Conservation (phyloP, 371 early-diverging fungal species). For the Polyrhizophydium stewartii region DNA sequence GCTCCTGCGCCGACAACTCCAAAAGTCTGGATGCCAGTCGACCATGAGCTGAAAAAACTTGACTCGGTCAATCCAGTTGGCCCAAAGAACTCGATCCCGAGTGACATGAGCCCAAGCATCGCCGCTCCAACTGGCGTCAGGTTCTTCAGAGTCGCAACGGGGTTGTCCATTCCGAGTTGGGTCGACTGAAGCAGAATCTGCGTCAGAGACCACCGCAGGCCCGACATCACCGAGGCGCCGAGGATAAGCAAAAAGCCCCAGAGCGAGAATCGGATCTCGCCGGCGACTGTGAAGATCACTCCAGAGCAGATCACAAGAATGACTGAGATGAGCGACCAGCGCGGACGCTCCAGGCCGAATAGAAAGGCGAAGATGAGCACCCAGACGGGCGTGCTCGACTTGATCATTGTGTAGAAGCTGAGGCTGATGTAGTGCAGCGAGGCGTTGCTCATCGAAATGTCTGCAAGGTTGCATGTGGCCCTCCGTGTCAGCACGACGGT, state of each 20-base stretch:
- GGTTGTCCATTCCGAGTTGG: conserved; percentile 65
- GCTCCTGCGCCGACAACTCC: too few species aligned
- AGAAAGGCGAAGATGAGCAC: conserved; percentile 85
- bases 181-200: conserved; percentile 69
- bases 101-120: conserved; percentile 37
- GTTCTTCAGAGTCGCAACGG: conserved; percentile 59
- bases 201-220: conserved; percentile 65
- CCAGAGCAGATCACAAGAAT: conserved; percentile 79
- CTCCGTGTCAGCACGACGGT: not conserved
- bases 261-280: conserved; percentile 64
- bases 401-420: conserved; percentile 95
- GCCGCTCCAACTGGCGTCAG: conserved; percentile 35
- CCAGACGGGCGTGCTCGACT: conserved; percentile 83
- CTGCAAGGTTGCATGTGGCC: too few species aligned
- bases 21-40: too few species aligned
- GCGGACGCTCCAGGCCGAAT: conserved; percentile 74
- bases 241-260: conserved; percentile 64
- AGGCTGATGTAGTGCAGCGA: conserved; percentile 63
- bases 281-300: conserved; percentile 77
- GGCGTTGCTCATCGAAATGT: not conserved
- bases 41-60: conserved; percentile 37
- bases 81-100: too few species aligned
- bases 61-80: too few species aligned
- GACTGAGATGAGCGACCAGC: conserved; percentile 57
- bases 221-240: conserved; percentile 72